Base-by-base conservation (phyloP, 257 asterid species). In the Oldenlandia corymbosa region DNA sequence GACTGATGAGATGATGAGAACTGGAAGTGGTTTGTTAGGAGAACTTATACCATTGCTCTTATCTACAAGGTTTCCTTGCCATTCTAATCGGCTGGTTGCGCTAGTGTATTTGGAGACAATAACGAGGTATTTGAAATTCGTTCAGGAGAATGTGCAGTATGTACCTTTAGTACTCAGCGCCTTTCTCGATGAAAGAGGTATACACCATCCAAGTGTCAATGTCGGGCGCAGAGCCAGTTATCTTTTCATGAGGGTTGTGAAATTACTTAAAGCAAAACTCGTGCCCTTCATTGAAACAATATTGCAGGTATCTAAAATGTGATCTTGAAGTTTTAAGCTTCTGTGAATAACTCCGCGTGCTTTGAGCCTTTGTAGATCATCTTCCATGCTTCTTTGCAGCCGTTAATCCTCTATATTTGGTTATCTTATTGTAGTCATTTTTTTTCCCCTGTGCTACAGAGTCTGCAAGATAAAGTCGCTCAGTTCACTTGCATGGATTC, bases 111-210 rank as follows among this genome's bases (percentile, higher is more conserved):
- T 93, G 86, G 95, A 93, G 28, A 85, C 96, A 28, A 76, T 93
- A 71, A 76, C 96, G 9, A 85, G 95, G 81, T 93, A 85, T 56
- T 75, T 83, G 78, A 90, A 88, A 66, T 90, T 85, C 67, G 84
- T 93, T 66, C 79, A 74, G 37, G 95, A 88, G 80, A 90, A 86
- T 78, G 83, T 85, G 41, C 95, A 84, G 67, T 88, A 80, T 71
- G 75, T 93, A 73, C 97, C 90, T 59, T 65, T 76, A 51, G 94
- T 81, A 58, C 65, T 93, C 71, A 53, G 78, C 58, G 94, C 95
- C 68, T 93, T 90, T 79, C 95, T 93, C 41, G 97, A 93, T 70
- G 95, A 88, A 86, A 83, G 99, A 76, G 97, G 99, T 67, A 76
- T 90, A 76, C 93, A 85, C 75, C 99, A 93, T 72, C 87, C 96